Base-by-base conservation (phyloP, 75 land plant genomes). In the Cupressus sempervirens region DNA sequence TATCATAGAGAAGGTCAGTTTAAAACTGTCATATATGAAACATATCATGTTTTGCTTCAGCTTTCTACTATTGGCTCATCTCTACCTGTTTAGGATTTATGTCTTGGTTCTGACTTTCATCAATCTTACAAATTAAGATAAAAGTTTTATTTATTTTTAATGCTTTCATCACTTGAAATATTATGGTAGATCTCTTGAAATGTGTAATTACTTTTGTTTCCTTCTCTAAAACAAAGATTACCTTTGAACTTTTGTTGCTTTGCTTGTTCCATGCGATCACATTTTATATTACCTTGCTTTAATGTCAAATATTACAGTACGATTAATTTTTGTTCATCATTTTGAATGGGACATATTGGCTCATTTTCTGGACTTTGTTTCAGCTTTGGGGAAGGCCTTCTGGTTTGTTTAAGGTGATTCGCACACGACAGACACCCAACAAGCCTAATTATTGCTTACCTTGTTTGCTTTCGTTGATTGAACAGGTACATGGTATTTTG, bases 391-490 rank as follows among this genome's bases (percentile, higher is more conserved):
- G 93, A 77, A 82, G 86, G 32, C 86, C 93, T 7, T 26, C 84
- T 7, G 86, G 91, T 29, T 84, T 93, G 6, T 53, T 89, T 26
- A 96, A 94, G 87, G 85, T 92, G 52, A 72, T 88, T 82, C 38
- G 83, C 1, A 43, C 87, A 40, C 85, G 87, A 30, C 89, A 87
- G 36, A 56, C 80, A 53, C 90, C 82, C 26, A 85, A 91, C 89
- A 92, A 85, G 76, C 88, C 91, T 72, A 87, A 75, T 84, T 96
- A 96, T 82, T 95, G 98, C 88, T 83, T 96, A 83, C 86, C 92
- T 76, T 96, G 98, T 86, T 87, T 96, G 54, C n/a, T 96, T 80
- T 91, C 98, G n/a, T 91, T 96, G 58, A 90, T 95, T 83, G 98
- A 96, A 82, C 98, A 96, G 98, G 98, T 88, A 88, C 81, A 45